Percentiles rank a stretch among this genome's conserved stretches.
phyloP scores from a whole-genome alignment of 2,329 filamentous ascomycete genomes.

The Aspergillus glaucus region DNA sequence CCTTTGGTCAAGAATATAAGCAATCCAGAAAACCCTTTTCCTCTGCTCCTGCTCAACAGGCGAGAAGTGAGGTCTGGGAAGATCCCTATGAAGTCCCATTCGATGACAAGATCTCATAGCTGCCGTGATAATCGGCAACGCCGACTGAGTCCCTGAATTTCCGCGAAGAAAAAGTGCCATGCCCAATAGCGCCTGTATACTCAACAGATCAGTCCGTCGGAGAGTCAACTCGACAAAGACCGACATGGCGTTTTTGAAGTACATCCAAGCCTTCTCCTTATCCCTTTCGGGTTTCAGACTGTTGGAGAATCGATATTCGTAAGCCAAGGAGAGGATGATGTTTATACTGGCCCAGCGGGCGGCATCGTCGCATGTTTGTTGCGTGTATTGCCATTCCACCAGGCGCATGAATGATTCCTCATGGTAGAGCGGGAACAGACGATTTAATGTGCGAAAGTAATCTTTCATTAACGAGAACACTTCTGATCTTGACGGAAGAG shows the following conservation, averaged over 20 bases:
- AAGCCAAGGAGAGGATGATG: conserved; percentile 78
- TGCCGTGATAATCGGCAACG: conserved; percentile 78
- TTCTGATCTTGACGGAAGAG: conserved; percentile 75
- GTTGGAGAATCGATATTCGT: conserved; percentile 84
- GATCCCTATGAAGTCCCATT: conserved; percentile 86
- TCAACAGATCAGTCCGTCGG: conserved; percentile 86
- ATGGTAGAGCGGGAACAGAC: conserved; percentile 92
- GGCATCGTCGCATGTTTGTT: conserved; percentile 83
- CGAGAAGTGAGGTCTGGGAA: conserved; percentile 80
- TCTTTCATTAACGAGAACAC: conserved; percentile 79
- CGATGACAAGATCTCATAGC: conserved; percentile 83
- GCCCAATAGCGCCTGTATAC: conserved; percentile 83
- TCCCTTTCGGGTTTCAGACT: conserved; percentile 81
- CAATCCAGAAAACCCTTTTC: conserved; percentile 68
- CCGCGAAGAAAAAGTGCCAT: conserved; percentile 92
- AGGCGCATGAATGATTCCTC: conserved; percentile 95
- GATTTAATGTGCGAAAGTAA: conserved; percentile 95
- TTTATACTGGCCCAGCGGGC: conserved; percentile 97
- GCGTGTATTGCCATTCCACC: conserved; percentile 85
- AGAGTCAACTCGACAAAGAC: conserved; percentile 85
- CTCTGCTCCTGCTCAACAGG: conserved; percentile 84
- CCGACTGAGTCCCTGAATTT: conserved; percentile 86
- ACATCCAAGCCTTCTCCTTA: conserved; percentile 84
- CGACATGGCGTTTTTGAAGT: conserved; percentile 90
- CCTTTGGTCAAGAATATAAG: conserved; percentile 65